phyloP scores from a whole-genome alignment of 2,329 filamentous ascomycete species.

The Colletotrichum cordylinicola region DNA sequence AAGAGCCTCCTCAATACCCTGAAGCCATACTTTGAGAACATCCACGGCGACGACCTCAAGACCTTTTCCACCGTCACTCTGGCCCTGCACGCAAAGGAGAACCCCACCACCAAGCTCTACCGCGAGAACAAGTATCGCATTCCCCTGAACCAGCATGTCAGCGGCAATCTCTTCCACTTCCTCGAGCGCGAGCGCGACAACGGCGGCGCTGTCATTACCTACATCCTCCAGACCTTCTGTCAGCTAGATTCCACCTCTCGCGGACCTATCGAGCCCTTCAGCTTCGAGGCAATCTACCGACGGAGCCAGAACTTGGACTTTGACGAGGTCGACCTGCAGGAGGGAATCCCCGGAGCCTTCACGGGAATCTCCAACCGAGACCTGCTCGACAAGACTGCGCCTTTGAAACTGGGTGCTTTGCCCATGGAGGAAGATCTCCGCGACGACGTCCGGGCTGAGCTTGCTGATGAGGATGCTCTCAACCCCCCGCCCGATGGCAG shows the following conservation, averaged over 20 bases:
- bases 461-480: slow-evolving; percentile 83
- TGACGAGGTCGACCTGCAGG: slow-evolving; percentile 67
- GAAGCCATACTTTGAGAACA: slow-evolving; percentile 72
- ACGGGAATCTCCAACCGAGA: slow-evolving; percentile 68
- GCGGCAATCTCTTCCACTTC: slow-evolving; percentile 83
- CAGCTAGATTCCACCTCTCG: slow-evolving; percentile 63
- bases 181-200: slow-evolving; percentile 85
- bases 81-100: slow-evolving; percentile 79
- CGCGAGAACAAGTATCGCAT: slow-evolving; percentile 87
- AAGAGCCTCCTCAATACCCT: slow-evolving; percentile 76
- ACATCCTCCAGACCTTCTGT: slow-evolving; percentile 70
- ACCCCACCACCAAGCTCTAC: slow-evolving; percentile 81
- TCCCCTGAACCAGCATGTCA: slow-evolving; percentile 85
- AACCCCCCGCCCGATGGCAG: slow-evolving; percentile 75
- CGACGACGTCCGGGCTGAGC: slow-evolving; percentile 84
- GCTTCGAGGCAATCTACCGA: slow-evolving; percentile 65
- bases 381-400: slow-evolving; percentile 59
- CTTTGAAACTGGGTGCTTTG: slow-evolving; percentile 79
- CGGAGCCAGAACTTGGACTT: slow-evolving; percentile 65
- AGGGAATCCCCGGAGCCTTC: slow-evolving; percentile 68
- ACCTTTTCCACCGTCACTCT: slow-evolving; percentile 76
- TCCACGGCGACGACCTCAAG: slow-evolving; percentile 82
- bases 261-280: slow-evolving; percentile 68
- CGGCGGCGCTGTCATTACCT: slow-evolving; percentile 79
- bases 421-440: slow-evolving; percentile 84